Percentiles rank a stretch among this genome's conserved stretches.
These are phyloP conservation scores for Kwoniella mangroviensis DNA, from an alignment of 768 basidiomycete genomes.

Conservation along the genomic window DNA sequence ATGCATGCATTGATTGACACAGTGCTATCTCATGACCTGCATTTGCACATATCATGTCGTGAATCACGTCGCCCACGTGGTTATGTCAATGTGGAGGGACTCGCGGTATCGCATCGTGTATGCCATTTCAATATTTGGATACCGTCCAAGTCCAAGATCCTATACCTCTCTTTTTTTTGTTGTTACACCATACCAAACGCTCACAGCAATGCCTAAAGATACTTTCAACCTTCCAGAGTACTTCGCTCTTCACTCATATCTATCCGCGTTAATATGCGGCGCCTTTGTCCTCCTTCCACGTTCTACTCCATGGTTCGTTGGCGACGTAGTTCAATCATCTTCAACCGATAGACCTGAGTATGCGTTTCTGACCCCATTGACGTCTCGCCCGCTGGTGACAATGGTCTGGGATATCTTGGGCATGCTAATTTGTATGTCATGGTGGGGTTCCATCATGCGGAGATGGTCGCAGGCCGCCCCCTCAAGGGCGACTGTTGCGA, in stretches of 20 bases:
- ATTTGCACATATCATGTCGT: too few species aligned
- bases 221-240: conserved; percentile 32
- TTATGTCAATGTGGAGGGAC: neutral
- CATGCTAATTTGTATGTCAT: conserved; percentile 64
- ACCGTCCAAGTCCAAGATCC: neutral
- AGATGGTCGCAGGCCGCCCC: conserved; percentile 60
- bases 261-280: conserved; percentile 38
- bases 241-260: conserved; percentile 43
- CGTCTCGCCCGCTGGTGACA: conserved; percentile 66
- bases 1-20: too few species aligned
- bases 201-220: neutral
- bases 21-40: too few species aligned
- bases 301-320: conserved; percentile 23
- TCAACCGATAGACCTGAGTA: conserved; percentile 70
- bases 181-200: neutral
- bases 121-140: neutral
- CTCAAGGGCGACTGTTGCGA: conserved; percentile 11
- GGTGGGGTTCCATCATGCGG: conserved; percentile 75
- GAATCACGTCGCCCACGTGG: too few species aligned
- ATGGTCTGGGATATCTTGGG: conserved; percentile 67
- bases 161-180: too few species aligned
- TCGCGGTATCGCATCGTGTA: neutral
- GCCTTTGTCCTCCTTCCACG: conserved; percentile 47
- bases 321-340: conserved; percentile 17
- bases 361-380: conserved; percentile 71